Evolutionary conservation across 306 rosid genomes (phyloP).

Genomic region (Datisca glomerata): DNA sequence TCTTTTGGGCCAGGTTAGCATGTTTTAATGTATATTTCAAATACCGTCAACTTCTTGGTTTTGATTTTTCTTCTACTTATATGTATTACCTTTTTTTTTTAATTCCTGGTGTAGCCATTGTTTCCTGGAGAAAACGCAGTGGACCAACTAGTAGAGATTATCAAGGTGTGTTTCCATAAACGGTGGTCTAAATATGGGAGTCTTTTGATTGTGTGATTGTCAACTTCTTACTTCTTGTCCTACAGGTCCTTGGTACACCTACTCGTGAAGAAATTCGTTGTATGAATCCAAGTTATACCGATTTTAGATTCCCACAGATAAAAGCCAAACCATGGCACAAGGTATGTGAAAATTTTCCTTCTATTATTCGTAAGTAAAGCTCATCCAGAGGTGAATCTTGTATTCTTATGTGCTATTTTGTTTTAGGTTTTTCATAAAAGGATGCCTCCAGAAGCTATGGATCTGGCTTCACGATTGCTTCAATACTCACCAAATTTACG

Average conservation of each 20-base stretch:
- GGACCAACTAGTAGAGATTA: constrained; percentile 95
- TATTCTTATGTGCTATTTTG: neutral
- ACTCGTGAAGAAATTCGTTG: constrained; percentile 98
- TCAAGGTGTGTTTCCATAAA: constrained; percentile 38
- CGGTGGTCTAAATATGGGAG: neutral
- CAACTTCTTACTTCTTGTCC: constrained; percentile 5
- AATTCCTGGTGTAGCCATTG: too few species aligned
- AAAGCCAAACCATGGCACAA: constrained; percentile 99
- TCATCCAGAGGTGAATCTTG: neutral
- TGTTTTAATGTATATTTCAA: too few species aligned
- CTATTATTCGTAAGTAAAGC: constrained; percentile 3
- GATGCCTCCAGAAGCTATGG: constrained; percentile 98
- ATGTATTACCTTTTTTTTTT: constrained; percentile 11
- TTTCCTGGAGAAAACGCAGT: constrained; percentile 96
- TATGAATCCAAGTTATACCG: constrained; percentile 93
- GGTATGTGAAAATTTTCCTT: constrained; percentile 33
- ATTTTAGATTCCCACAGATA: constrained; percentile 84
- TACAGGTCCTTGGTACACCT: constrained; percentile 97
- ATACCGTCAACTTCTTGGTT: neutral
- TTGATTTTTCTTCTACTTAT: neutral
- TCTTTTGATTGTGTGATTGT: constrained; percentile 1
- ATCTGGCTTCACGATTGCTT: constrained; percentile 80
- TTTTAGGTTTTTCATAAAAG: constrained; percentile 80
- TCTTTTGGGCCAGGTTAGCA: constrained; percentile 85
- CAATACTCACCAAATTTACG: constrained; percentile 96